A percentile compares a stretch with the other conserved stretches of the same genome.
These are phyloP conservation scores for Brassica cretica DNA, from an alignment of 345 rosid species.

Conservation along the genomic window DNA sequence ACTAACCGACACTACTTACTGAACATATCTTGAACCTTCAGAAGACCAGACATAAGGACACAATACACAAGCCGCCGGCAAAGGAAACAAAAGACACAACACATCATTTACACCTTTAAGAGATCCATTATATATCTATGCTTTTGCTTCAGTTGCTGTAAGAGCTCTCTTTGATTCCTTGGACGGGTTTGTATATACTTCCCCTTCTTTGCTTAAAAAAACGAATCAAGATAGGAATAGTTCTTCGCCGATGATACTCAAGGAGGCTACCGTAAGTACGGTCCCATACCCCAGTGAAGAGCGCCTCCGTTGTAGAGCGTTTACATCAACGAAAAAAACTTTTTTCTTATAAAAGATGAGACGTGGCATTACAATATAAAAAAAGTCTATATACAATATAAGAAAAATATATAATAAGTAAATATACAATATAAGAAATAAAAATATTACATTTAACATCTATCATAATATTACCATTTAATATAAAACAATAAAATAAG, in stretches of 20 bases:
- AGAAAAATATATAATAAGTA: too few species aligned
- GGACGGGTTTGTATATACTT: conserved; percentile 5
- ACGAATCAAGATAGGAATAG: conserved; percentile 62
- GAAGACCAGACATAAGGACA: conserved; percentile 4
- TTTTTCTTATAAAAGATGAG: too few species aligned
- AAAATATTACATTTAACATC: too few species aligned
- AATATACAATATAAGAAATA: too few species aligned
- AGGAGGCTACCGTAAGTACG: conserved; percentile 83
- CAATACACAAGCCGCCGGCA: conserved; percentile 16
- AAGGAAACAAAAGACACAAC: conserved; percentile 27
- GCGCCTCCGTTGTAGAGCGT: conserved; percentile 38
- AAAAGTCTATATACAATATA: too few species aligned
- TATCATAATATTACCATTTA: too few species aligned
- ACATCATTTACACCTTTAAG: conserved; percentile 32
- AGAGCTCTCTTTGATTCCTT: conserved; percentile 24
- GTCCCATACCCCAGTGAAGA: conserved; percentile 81
- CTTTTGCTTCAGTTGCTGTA: conserved; percentile 20
- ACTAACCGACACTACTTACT: conserved; percentile 6
- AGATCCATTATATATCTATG: conserved; percentile 15
- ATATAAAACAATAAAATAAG: too few species aligned
- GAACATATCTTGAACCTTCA: conserved; percentile 19
- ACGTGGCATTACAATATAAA: too few species aligned
- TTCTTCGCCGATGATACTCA: conserved; percentile 61
- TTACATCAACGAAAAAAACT: too few species aligned
- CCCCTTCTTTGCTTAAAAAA: conserved; percentile 37